These are phyloP conservation scores for Fusarium cicatricum DNA, from an alignment of 2,329 filamentous ascomycete genomes.

Conservation along the genomic window DNA sequence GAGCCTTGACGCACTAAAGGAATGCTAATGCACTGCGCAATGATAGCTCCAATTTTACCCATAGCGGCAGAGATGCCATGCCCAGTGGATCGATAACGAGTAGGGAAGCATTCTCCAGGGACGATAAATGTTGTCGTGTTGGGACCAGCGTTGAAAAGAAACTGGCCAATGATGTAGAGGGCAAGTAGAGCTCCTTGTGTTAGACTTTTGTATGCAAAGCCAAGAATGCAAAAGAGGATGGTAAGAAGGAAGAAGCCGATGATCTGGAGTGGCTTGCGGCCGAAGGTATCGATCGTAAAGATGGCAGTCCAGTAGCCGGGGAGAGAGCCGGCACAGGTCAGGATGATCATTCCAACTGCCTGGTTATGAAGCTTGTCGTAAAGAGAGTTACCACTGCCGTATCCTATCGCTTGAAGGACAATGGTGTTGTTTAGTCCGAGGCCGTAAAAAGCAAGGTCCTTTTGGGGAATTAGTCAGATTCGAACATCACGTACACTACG, in stretches of 20 bases:
- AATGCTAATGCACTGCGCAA: conserved; percentile 71
- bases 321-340: conserved; percentile 79
- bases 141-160: conserved; percentile 72
- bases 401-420: conserved; percentile 77
- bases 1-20: conserved; percentile 68
- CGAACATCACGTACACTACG: not conserved
- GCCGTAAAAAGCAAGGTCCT: conserved; percentile 74
- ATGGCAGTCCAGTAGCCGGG: conserved; percentile 84
- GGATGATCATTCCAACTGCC: conserved; percentile 78
- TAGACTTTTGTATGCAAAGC: conserved; percentile 64
- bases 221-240: conserved; percentile 68
- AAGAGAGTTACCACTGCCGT: conserved; percentile 67
- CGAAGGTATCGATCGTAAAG: conserved; percentile 75
- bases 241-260: conserved; percentile 69
- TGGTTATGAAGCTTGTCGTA: conserved; percentile 76
- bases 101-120: conserved; percentile 71
- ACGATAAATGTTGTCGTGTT: conserved; percentile 73
- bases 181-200: conserved; percentile 60
- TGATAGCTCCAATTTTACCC: conserved; percentile 73
- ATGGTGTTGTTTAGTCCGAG: conserved; percentile 79
- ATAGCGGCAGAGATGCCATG: conserved; percentile 73
- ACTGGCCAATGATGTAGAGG: conserved; percentile 70
- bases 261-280: conserved; percentile 79
- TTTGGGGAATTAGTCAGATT: conserved; percentile 8
- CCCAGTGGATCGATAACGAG: conserved; percentile 67